phyloP scores from a whole-genome alignment of 1,139 yeast genomes.

The Pichia cactophila region DNA sequence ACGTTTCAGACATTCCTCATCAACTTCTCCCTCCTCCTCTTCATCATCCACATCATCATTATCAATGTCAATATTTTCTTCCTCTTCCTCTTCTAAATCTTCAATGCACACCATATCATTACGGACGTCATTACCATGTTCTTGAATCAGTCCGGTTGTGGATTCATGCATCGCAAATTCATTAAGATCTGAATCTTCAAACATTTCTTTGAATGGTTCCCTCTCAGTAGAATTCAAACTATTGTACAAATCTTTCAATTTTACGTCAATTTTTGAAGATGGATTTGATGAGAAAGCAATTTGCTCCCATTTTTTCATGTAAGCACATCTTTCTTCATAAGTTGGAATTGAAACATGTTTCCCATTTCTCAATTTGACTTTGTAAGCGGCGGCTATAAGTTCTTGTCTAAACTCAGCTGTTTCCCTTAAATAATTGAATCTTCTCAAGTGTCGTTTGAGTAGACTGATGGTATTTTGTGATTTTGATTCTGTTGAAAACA shows the following conservation, averaged over 20 bases:
- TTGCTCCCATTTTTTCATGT: constrained; percentile 19
- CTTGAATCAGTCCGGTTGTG: not conserved
- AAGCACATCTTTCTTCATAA: constrained; percentile 20
- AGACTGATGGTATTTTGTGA: constrained; percentile 21
- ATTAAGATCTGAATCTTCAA: not conserved
- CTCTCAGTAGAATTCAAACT: constrained; percentile 2
- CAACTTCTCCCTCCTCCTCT: not conserved
- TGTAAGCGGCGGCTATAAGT: constrained; percentile 7
- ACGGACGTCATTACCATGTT: not conserved
- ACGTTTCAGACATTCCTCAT: constrained; percentile 1
- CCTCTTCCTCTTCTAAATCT: not conserved
- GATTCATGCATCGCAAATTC: not conserved
- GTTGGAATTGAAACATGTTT: constrained; percentile 4
- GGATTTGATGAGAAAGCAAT: constrained; percentile 2
- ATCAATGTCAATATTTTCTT: not conserved
- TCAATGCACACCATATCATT: not conserved
- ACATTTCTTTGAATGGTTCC: constrained; percentile 1
- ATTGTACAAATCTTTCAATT: not conserved
- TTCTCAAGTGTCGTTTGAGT: constrained; percentile 28
- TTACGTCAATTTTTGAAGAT: constrained; percentile 1
- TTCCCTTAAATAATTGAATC: constrained; percentile 28
- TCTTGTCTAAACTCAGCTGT: constrained; percentile 29
- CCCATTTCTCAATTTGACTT: not conserved
- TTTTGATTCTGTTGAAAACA: constrained; percentile 29
- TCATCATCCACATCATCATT: not conserved